Conservation (phyloP, 2,329 filamentous ascomycete genomes). For the Apiospora phragmitis region DNA sequence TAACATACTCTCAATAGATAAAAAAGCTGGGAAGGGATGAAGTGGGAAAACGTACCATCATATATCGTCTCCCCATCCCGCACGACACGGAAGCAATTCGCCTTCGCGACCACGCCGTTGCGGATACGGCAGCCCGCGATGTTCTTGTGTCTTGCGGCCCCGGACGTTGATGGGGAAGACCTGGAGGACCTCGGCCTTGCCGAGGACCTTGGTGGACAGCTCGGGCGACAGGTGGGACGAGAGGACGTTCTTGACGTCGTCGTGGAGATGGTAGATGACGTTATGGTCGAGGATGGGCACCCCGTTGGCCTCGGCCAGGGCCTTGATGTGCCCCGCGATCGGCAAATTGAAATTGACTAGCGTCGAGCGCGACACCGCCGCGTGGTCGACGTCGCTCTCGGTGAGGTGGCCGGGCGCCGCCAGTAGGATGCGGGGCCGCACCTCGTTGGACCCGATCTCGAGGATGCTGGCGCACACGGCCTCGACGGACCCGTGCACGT, state of each 20-base stretch:
- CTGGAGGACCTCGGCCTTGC: constrained; percentile 84
- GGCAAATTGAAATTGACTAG: constrained; percentile 86
- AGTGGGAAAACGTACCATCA: constrained; percentile 65
- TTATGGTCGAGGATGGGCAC: constrained; percentile 84
- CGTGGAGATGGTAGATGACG: constrained; percentile 79
- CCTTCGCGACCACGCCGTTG: constrained; percentile 72
- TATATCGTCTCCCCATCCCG: constrained; percentile 71
- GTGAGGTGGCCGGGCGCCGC: constrained; percentile 75
- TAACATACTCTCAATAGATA: not conserved
- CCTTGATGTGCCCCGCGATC: constrained; percentile 66
- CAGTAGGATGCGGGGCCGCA: constrained; percentile 74
- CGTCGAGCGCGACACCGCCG: constrained; percentile 71
- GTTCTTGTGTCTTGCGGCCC: constrained; percentile 65
- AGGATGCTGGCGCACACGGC: constrained; percentile 78
- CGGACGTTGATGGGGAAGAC: constrained; percentile 83
- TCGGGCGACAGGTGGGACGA: constrained; percentile 68
- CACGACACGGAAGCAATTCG: constrained; percentile 68
- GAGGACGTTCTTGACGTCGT: constrained; percentile 69
- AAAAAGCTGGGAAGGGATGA: not conserved
- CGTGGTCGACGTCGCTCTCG: constrained; percentile 89
- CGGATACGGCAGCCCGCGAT: constrained; percentile 87
- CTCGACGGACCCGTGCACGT: constrained; percentile 92
- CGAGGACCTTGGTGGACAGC: constrained; percentile 70
- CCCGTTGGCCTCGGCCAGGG: constrained; percentile 67
- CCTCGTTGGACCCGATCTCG: constrained; percentile 81